Conservation (phyloP, 75 land plant species). For the Cunninghamia lanceolata region DNA sequence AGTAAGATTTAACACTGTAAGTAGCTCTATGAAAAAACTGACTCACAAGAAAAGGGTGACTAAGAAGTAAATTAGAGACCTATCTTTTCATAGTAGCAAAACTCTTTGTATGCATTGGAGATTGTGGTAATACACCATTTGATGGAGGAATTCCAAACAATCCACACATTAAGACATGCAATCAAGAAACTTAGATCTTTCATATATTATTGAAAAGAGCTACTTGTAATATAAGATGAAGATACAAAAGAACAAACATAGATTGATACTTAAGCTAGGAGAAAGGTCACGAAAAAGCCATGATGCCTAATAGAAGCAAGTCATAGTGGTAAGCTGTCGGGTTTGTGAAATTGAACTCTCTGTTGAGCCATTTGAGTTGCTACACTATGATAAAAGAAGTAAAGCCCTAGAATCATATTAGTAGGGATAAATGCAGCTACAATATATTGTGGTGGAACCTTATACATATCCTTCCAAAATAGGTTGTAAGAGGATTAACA, state of each 20-base stretch:
- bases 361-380: slow-evolving; percentile 34
- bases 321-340: slow-evolving; percentile 27
- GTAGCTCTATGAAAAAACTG: not conserved
- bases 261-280: not conserved
- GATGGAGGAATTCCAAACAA: too few species aligned
- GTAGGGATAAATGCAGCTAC: slow-evolving; percentile 26
- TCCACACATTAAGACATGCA: too few species aligned
- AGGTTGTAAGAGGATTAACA: slow-evolving; percentile 23
- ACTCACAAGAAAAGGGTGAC: not conserved
- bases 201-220: too few species aligned
- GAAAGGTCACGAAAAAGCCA: slow-evolving; percentile 8
- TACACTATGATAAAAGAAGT: slow-evolving; percentile 26
- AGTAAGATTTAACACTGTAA: not conserved
- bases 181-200: too few species aligned
- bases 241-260: too few species aligned
- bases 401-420: slow-evolving; percentile 22
- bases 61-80: too few species aligned
- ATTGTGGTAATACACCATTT: too few species aligned
- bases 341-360: slow-evolving; percentile 21
- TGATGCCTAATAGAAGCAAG: slow-evolving; percentile 15
- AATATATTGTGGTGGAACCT: slow-evolving; percentile 21
- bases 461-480: slow-evolving; percentile 15
- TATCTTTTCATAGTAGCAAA: too few species aligned
- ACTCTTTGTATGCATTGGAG: too few species aligned
- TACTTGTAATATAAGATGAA: too few species aligned